Evolutionary conservation across 2,329 filamentous ascomycete genomes (phyloP), one percentile per base, ranked within the genome.

Genomic region (Knufia fluminis): DNA sequence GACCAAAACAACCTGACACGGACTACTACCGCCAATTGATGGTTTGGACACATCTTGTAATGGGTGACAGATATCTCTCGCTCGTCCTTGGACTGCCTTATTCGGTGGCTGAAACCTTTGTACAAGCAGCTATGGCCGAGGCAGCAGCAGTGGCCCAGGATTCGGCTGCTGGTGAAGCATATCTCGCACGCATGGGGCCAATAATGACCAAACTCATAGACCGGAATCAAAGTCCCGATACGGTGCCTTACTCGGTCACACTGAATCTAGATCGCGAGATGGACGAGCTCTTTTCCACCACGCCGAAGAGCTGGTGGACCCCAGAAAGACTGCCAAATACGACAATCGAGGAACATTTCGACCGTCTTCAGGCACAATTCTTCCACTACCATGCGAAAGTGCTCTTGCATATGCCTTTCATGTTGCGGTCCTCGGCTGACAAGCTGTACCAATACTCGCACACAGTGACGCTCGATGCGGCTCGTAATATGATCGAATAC

Each of bases 71-170:
- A 24, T 71, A 73, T 53, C 57, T 77, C 4, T 74, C 74, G 20
- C 58, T 77, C 16, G 63, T 77, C n/a, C 66, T 79, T 2, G 77
- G 77, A 10, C 66, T 79, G 4, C 77, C 77, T 2, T 69, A 68
- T 48, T 65, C 63, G 1, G 60, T 70, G 14, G 54, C 64, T 0
- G 65, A 67, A 23, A 48, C 53, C 19, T 63, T 60, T 42, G 62
- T 61, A 16, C 46, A 57, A 12, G 60, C 65, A 2, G 63, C 66
- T 43, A 46, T 49, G 46, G 39, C 50, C 54, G 32, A 48, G 53
- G 20, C 31, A 24, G 35, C 38, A 20, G 28, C 23, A 23, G n/a
- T 38, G n/a, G 46, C 31, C 14, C 22, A 36, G 22, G 31, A 44
- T 17, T 22, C 36, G 16, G 41, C 33, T 12, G 46, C 39, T 22